These are phyloP conservation scores for Plasmodium billcollinsi DNA, from an alignment of 169 alveolate species.

Conservation along the genomic window DNA sequence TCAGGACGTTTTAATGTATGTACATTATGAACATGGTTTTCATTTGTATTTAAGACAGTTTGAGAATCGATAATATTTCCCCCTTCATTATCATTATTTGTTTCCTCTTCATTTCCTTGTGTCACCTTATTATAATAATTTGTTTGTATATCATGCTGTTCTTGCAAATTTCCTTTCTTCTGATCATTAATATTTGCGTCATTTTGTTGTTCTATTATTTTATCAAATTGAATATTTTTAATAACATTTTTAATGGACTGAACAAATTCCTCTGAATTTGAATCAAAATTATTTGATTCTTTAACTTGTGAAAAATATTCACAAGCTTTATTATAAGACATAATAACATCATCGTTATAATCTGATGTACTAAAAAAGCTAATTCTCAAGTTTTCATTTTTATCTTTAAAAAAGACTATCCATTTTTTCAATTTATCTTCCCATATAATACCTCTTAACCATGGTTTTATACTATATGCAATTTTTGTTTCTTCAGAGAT, in stretches of 20 bases:
- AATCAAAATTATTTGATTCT: constrained; percentile 69
- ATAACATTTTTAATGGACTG: constrained; percentile 36
- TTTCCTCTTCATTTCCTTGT: background rate
- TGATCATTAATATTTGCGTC: background rate
- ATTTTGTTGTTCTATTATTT: constrained; percentile 16
- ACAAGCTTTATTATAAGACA: constrained; percentile 65
- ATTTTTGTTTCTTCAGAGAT: constrained; percentile 51
- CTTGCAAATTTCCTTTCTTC: background rate
- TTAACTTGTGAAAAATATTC: constrained; percentile 66
- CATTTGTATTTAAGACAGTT: background rate
- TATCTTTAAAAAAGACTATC: constrained; percentile 76
- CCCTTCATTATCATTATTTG: background rate
- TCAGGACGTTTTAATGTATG: background rate
- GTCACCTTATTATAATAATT: background rate
- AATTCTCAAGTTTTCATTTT: constrained; percentile 52
- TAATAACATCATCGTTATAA: constrained; percentile 52
- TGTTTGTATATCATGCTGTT: background rate
- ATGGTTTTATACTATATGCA: constrained; percentile 74
- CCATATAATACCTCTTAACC: constrained; percentile 68
- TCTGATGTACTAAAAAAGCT: constrained; percentile 67
- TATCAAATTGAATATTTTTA: constrained; percentile 44
- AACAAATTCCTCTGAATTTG: constrained; percentile 41
- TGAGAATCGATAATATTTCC: background rate
- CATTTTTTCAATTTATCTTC: constrained; percentile 73
- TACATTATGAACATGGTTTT: background rate